phyloP scores from a whole-genome alignment of 2,329 filamentous ascomycete genomes.

The Chaetomiaceae sp. region DNA sequence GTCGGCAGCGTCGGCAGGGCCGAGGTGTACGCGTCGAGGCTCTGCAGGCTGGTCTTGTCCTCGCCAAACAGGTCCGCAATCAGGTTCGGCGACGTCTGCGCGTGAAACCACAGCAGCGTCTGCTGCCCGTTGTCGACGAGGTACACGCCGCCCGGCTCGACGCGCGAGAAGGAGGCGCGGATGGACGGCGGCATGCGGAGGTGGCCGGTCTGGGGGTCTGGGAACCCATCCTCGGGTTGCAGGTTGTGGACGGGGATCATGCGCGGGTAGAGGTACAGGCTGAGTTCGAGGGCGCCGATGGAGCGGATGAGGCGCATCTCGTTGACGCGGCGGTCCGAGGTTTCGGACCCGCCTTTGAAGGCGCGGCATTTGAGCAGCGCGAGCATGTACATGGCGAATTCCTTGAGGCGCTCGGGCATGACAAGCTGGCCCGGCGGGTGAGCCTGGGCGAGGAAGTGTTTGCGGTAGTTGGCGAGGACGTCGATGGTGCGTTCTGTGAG shows the following conservation, averaged over 20 bases:
- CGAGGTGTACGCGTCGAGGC: conserved; percentile 76
- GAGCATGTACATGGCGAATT: conserved; percentile 94
- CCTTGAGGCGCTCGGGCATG: conserved; percentile 91
- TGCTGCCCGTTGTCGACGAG: conserved; percentile 93
- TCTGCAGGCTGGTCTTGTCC: conserved; percentile 64
- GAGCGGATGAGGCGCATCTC: conserved; percentile 86
- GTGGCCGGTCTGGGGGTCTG: conserved; percentile 74
- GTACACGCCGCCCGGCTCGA: conserved; percentile 92
- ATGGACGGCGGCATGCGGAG: conserved; percentile 76
- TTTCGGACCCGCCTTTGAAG: conserved; percentile 89
- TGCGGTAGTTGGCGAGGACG: conserved; percentile 85
- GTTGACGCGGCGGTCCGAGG: conserved; percentile 83
- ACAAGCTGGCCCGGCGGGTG: conserved; percentile 91
- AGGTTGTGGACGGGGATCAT: conserved; percentile 92
- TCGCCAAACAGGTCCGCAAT: conserved; percentile 86
- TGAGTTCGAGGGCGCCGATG: conserved; percentile 81
- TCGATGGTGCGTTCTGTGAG: conserved; percentile 91
- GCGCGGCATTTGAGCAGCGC: conserved; percentile 84
- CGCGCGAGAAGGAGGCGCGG: conserved; percentile 77
- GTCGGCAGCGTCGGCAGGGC: conserved; percentile 81
- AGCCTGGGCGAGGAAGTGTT: conserved; percentile 76
- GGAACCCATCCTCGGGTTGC: conserved; percentile 80
- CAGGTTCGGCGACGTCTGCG: conserved; percentile 87
- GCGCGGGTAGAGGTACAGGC: conserved; percentile 89
- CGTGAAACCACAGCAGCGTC: conserved; percentile 87